Evolutionary conservation across 2,329 filamentous ascomycete genomes (phyloP), one percentile per base, ranked within the genome.

Genomic region (Akanthomyces dipterigenus): DNA sequence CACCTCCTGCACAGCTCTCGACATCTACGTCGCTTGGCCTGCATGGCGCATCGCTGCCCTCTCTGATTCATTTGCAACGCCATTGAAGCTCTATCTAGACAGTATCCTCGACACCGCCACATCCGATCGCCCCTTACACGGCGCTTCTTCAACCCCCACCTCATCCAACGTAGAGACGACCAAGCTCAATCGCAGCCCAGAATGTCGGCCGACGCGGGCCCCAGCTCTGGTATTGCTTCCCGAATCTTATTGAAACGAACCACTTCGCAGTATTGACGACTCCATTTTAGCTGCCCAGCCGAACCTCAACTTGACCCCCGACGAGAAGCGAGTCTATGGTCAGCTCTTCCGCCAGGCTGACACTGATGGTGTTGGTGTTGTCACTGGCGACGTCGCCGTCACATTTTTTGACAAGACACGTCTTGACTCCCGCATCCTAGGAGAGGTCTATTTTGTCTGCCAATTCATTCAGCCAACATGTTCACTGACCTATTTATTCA

Each of bases 321-420:
- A 98, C 67, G 95, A 99, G 83, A 97, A 96, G 79, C 89, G 91
- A 75, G 86, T 90, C 63, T 99, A 96, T 76, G 91, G 89, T 68
- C 91, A 95, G 76, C 87, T 99, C 65, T 97, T 99, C 78, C 87
- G 90, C 74, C 88, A 92, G 70, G 95, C 95, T 67, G 95, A 99
- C 76, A 89, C 88, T 63, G 95, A 97, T 69, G 89, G 86, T 72
- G 88, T 96, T 62, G 92, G 93, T 61, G 92, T 98, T 65, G 91
- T 99, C 38, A 97, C 95, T 20, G 95, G 95, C 75, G 95, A 99
- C 76, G 84, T 96, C 64, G 95, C 95, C 63, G 93, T 99, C 74
- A 91, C 92, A 73, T 98, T 99, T 80, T 99, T 99, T 72, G 93
- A 98, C 76, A 95, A 95, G 81, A 98, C 95, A 50, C 88, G 90